Evolutionary conservation across 192 early-diverging fungal genomes (phyloP).

Genomic region (Gaertneriomyces sp.): DNA sequence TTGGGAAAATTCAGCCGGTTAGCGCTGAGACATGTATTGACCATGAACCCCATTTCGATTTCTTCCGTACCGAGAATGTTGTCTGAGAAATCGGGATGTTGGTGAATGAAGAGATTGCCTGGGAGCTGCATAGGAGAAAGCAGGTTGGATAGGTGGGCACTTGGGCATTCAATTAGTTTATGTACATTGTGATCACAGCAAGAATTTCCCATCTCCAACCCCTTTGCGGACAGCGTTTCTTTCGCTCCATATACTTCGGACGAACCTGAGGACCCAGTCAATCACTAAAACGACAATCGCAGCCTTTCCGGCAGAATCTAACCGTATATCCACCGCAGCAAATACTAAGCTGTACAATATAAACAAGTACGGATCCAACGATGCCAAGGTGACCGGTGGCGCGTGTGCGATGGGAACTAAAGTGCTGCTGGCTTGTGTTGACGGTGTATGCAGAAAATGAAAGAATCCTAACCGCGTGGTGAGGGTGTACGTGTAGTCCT

Average conservation of each 20-base stretch:
- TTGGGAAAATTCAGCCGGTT: no score
- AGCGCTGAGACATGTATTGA: no score
- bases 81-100: no score
- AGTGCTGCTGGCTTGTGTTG: background rate
- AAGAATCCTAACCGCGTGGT: conserved; percentile 41
- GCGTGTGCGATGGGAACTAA: background rate
- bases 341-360: conserved; percentile 44
- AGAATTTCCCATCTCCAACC: conserved; percentile 50
- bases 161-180: no score
- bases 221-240: conserved; percentile 43
- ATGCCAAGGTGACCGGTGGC: conserved; percentile 27
- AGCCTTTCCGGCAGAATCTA: conserved; percentile 28
- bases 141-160: no score
- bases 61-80: no score
- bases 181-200: conserved; percentile 31
- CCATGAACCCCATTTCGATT: no score
- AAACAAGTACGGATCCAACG: conserved; percentile 44
- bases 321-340: conserved; percentile 21
- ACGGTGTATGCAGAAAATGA: conserved; percentile 34
- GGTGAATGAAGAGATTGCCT: no score
- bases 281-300: conserved; percentile 31
- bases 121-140: no score
- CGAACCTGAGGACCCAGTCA: conserved; percentile 33
- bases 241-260: conserved; percentile 43
- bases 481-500: conserved; percentile 47